Evolutionary conservation across 2,329 filamentous ascomycete species (phyloP), one percentile per base, ranked within the genome.

Genomic region (Exserohilum turcica): DNA sequence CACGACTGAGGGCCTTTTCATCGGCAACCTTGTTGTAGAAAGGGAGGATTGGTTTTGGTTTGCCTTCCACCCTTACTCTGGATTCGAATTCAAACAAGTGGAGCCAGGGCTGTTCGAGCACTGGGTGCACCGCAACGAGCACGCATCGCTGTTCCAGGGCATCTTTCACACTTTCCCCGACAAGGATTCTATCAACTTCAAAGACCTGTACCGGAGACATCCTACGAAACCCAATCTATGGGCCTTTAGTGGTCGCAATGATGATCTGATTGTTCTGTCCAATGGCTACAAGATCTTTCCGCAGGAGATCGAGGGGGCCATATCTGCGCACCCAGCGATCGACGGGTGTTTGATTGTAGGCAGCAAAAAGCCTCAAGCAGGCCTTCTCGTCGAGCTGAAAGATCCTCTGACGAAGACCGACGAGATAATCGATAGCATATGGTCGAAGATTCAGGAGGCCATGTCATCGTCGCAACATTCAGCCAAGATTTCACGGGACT

Each of bases 381-480:
- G 60, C 0, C 54, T 74, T 5, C 57, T 75, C 7, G 57, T 75
- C 2, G 72, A 75, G 47, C 42, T 64, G n/a, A 56, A 60, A 32
- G 40, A 55, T n/a, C 50, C 65, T 0, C 5, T 48, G 0, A 18
- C 35, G 3, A 60, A 50, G 38, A 49, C 16, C 2, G 52, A 66
- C 5, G 55, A 60, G 12, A 43, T 80, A 0, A 54, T 81, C 0
- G 74, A 81, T 3, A 70, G 70, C 31, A 76, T 83, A 6, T 82
- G 79, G 79, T 67, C 72, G 0, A 71, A 62, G 0, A 73, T 83
- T 0, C 70, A 80, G 46, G 56, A 64, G 16, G 79, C 78, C 0
- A 82, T 82, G 33, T 57, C 64, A 45, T 63, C 1, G 65, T 73
- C 18, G 64, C 73, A 2, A 71, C 74, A 31, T 76, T 79, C 56